Base-by-base conservation (phyloP, 306 rosid species). In the Ormosia emarginata region DNA sequence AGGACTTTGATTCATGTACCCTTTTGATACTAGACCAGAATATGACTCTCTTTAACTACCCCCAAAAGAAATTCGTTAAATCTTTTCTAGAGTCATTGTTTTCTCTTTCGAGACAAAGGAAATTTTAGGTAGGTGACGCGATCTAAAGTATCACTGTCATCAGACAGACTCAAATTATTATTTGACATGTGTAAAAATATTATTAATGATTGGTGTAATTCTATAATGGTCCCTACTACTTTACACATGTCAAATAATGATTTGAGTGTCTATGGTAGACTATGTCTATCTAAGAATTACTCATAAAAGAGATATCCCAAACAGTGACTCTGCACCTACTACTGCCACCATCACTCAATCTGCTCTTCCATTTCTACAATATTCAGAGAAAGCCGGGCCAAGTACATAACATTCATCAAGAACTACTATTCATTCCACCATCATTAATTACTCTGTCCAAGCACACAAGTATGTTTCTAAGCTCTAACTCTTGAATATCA, bases 21-120 rank as follows among this genome's bases (percentile, higher is more conserved):
- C 84, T n/a, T 81, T 90, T 84, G 77, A 75, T 82, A 66, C 32
- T 1, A 49, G 30, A 58, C 11, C 8, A 18, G 44, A 56, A 40
- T 43, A 79, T 79, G 79, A 76, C 55, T 64, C 73, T 67, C 91
- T 79, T 74, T 74, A 91, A 91, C 92, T 67, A 85, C 82, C 92
- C 84, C 73, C 33, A 88, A 91, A 87, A 92, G 87, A 84, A 90
- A 83, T 85, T 90, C 82, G 91, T 82, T 92, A 91, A 32, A 77
- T 87, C 85, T 80, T 92, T 92, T 82, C 75, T 65, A 76, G 50
- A 77, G 53, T 49, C 78, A 15, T 73, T 81, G 74, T 80, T 82
- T 67, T 85, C 74, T 78, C 67, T 82, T 57, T 78, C 33, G 58
- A 58, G 76, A 83, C 82, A 76, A n/a, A 10, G 17, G n/a, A n/a